These are phyloP conservation scores for Syncephalis plumigaleata DNA, from an alignment of 371 early-diverging fungal genomes.

Conservation along the genomic window DNA sequence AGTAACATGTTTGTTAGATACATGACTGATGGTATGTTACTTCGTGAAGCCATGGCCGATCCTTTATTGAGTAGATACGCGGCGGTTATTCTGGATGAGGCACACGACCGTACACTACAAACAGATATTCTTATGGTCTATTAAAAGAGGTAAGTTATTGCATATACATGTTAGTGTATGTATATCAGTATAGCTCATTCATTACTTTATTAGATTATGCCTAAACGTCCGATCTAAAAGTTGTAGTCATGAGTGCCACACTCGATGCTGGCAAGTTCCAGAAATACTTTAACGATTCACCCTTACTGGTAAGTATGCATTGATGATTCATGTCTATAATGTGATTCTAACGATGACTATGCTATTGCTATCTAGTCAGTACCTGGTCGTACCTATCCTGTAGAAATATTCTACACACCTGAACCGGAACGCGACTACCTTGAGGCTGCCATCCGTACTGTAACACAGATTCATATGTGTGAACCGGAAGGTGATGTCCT, in stretches of 20 bases:
- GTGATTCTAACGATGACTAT: constrained; percentile 1
- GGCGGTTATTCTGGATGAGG: constrained; percentile 93
- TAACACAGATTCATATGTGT: constrained; percentile 77
- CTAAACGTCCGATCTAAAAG: constrained; percentile 63
- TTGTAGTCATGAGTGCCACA: constrained; percentile 96
- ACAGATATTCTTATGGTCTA: constrained; percentile 96
- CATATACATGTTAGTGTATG: no score
- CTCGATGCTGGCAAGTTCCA: constrained; percentile 87
- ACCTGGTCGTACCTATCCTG: constrained; percentile 82
- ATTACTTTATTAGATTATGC: no score
- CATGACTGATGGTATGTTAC: constrained; percentile 98
- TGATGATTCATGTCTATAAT: background rate
- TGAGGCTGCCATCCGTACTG: constrained; percentile 74
- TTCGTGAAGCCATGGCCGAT: constrained; percentile 95
- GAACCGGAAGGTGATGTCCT: constrained; percentile 82
- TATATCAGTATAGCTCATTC: no score
- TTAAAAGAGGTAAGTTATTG: constrained; percentile 62
- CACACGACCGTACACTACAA: constrained; percentile 92
- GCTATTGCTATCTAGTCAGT: constrained; percentile 38
- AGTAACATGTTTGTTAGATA: constrained; percentile 17
- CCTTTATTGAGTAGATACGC: constrained; percentile 69
- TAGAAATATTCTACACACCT: constrained; percentile 63
- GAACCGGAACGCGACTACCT: constrained; percentile 83
- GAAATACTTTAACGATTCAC: constrained; percentile 56
- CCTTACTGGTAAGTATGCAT: constrained; percentile 15